Percentiles rank a stretch among this genome's conserved stretches.
These are phyloP conservation scores for Bathelium albidoporum DNA, from an alignment of 495 filamentous ascomycete genomes.

Conservation along the genomic window DNA sequence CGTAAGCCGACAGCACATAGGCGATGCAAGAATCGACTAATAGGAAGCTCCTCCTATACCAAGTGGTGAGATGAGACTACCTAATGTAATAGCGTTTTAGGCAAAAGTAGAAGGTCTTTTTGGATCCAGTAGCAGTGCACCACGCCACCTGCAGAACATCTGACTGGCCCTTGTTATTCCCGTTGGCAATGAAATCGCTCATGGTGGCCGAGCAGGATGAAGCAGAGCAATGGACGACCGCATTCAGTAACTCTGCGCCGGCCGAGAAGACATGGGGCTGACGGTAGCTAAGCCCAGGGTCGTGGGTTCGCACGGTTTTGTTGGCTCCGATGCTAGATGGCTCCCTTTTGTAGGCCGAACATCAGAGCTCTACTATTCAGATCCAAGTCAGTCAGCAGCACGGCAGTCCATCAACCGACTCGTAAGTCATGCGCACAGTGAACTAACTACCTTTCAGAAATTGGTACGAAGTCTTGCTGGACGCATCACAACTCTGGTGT, in stretches of 20 bases:
- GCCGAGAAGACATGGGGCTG: background rate
- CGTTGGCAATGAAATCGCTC: background rate
- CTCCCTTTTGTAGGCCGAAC: background rate
- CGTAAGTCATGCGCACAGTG: no score
- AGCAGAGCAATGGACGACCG: background rate
- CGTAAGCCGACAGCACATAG: background rate
- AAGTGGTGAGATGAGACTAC: background rate
- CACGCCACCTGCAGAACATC: constrained; percentile 2
- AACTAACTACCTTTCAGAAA: no score
- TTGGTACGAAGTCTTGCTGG: no score
- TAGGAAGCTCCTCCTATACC: background rate
- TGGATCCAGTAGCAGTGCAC: background rate
- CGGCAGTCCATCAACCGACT: no score
- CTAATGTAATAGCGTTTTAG: background rate
- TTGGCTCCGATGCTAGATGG: no score
- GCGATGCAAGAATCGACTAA: background rate
- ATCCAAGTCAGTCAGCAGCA: background rate
- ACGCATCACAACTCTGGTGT: background rate
- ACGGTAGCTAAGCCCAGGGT: no score
- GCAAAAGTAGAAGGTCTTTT: background rate
- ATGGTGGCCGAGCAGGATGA: background rate
- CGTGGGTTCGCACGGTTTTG: no score
- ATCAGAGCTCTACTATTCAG: background rate
- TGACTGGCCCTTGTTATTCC: background rate
- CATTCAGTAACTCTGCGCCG: background rate